These are phyloP conservation scores for Umbelopsis sp. DNA, from an alignment of 192 early-diverging fungal species.

Conservation along the genomic window DNA sequence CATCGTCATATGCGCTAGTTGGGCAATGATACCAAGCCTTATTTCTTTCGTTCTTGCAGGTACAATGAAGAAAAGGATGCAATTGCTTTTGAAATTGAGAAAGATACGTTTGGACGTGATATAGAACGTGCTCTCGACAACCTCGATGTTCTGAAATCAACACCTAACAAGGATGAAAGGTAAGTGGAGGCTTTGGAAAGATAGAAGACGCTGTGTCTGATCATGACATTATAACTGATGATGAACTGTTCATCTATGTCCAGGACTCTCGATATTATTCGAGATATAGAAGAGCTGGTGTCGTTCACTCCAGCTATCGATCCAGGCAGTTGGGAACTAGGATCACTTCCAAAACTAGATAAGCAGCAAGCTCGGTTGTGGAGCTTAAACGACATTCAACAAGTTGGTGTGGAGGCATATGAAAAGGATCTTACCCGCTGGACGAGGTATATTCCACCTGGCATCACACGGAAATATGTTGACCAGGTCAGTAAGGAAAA, in stretches of 20 bases:
- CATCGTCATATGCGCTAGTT: not conserved
- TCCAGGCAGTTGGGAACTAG: slow-evolving; percentile 5
- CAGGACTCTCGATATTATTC: not conserved
- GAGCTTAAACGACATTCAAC: not conserved
- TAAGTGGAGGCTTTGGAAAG: too few relatives aligned
- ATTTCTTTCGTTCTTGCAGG: too few relatives aligned
- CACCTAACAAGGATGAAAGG: not conserved
- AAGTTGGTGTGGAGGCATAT: not conserved
- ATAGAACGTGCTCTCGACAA: not conserved
- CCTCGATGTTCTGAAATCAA: not conserved
- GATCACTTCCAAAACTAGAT: slow-evolving; percentile 14
- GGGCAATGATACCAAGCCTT: too few relatives aligned
- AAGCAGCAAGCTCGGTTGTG: not conserved
- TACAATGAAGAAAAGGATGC: not conserved
- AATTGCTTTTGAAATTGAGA: slow-evolving; percentile 20
- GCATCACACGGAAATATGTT: not conserved
- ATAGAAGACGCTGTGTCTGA: too few relatives aligned
- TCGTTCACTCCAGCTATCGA: not conserved
- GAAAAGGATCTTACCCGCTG: not conserved
- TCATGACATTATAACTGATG: not conserved
- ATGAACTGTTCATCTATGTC: not conserved
- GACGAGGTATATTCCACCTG: not conserved
- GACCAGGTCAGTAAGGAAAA: not conserved
- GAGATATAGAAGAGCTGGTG: not conserved
- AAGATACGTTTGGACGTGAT: slow-evolving; percentile 11